These are phyloP conservation scores for Monilinia laxa DNA, from an alignment of 2,329 filamentous ascomycete species.

Conservation along the genomic window DNA sequence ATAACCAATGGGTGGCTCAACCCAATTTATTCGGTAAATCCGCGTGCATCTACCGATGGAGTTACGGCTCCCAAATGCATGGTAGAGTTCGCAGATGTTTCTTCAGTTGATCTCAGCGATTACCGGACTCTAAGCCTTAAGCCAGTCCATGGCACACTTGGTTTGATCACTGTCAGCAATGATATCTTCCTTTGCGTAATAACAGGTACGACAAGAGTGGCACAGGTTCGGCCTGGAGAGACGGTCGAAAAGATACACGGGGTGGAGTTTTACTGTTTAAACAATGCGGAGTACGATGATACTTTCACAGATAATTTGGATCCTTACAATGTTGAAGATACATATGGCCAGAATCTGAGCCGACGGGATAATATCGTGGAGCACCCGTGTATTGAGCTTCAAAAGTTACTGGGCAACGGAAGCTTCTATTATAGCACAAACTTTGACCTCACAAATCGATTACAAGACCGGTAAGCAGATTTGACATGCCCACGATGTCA, in stretches of 20 bases:
- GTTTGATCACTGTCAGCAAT: slow-evolving; percentile 76
- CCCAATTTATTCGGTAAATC: slow-evolving; percentile 50
- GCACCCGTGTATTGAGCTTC: slow-evolving; percentile 85
- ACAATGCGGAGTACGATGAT: slow-evolving; percentile 81
- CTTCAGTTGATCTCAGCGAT: slow-evolving; percentile 66
- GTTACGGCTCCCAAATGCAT: slow-evolving; percentile 57
- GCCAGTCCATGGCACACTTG: slow-evolving; percentile 80
- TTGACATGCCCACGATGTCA: slow-evolving; percentile 15
- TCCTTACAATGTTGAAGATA: slow-evolving; percentile 37
- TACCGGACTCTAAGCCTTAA: slow-evolving; percentile 74
- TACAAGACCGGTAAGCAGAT: slow-evolving; percentile 73
- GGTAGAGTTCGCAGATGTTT: slow-evolving; percentile 75
- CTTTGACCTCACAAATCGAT: slow-evolving; percentile 89
- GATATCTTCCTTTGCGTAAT: slow-evolving; percentile 93
- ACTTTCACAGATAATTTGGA: slow-evolving; percentile 54
- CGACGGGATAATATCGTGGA: slow-evolving; percentile 71
- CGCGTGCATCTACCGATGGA: slow-evolving; percentile 41
- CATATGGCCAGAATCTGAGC: slow-evolving; percentile 54
- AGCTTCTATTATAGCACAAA: slow-evolving; percentile 99
- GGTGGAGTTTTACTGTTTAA: slow-evolving; percentile 93
- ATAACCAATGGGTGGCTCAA: slow-evolving; percentile 58
- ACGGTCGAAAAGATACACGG: slow-evolving; percentile 82
- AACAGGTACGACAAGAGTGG: slow-evolving; percentile 73
- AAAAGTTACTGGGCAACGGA: slow-evolving; percentile 88
- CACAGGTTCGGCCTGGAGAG: slow-evolving; percentile 81